Evolutionary conservation across 2,329 filamentous ascomycete genomes (phyloP), one percentile per base, ranked within the genome.

Genomic region (Penicillium sp.): DNA sequence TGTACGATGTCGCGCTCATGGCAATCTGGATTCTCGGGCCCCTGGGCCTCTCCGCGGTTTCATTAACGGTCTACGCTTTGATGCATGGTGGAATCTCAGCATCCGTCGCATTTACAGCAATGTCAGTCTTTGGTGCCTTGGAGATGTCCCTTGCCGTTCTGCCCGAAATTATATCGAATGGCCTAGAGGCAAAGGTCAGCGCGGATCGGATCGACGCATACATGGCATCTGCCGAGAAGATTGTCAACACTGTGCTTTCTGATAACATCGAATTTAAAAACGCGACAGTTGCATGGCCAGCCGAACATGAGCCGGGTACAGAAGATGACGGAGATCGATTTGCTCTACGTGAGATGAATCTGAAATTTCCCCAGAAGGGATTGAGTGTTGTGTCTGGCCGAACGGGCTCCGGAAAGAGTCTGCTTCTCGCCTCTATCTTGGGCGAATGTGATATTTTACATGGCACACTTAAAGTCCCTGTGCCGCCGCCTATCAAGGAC

Each of bases 91-190:
- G 73, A 0, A 72, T 93, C 8, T 75, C 77, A 1, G 83, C 87
- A 0, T 88, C 86, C 0, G 77, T 90, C 9, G 87, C 87, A 1
- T 93, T 93, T 56, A 88, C 88, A 22, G 84, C 85, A 23, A 81
- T 86, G 42, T 77, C 75, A 29, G 85, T 85, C 59, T 88, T 93
- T 66, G 80, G 79, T 49, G 77, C 80, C n/a, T 74, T 93, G 18
- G 87, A 93, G 61, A 74, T 83, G 18, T 82, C 84, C 0, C 69
- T 93, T 1, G 82, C 82, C 0, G 74, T 86, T 34, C 70, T 93
- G 13, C 87, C 87, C 0, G 86, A 90, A 60, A 71, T 89, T 32
- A 82, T 85, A 0, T 85, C 85, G 0, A 78, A 85, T 50, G 73
- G 79, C 1, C 72, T 90, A 22, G 87, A 93, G 57, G 84, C 85